Evolutionary conservation across 352 stramenopile species (phyloP), one percentile per base, ranked within the genome.

Genomic region (Phytophthora brassicae): DNA sequence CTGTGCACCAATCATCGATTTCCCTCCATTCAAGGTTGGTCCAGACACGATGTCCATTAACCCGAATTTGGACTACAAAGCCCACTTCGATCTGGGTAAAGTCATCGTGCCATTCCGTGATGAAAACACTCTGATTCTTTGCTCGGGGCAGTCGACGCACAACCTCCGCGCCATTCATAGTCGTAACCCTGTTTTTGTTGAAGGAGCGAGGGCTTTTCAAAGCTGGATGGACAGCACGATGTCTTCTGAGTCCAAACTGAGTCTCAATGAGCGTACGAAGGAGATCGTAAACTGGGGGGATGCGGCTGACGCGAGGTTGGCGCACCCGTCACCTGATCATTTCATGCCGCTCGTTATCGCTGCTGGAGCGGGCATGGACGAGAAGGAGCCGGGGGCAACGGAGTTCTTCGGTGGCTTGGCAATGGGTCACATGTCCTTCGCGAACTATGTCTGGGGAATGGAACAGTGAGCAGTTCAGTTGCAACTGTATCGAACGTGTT

Each of bases 101-200:
- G 70, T 59, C 6, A 38, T 92, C 12, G 43, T 59, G 5, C 52
- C 69, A 7, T 66, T 92, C 8, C 81, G 85, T 23, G 57, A 79
- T 20, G 79, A 92, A 16, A 74, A 86, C 56, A 85, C 89, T 1
- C 48, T 92, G 24, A 86, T 92, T 43, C 28, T 92, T 17, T 84
- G 77, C 42, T 92, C 81, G 14, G 85, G 85, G 0, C 66, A 78
- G 24, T 67, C 70, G 13, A 78, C 66, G 35, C 66, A 78, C 46
- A 78, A 78, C 45, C 31, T 78, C 19, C 59, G 68, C 6, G 53
- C 22, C 6, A n/a, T 66, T 3, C 33, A 39, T 19, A 64, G 56
- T 31, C 63, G 60, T 35, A 59, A 55, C 24, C 41, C 58, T 17
- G 19, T 46, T n/a, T 26, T 62, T 7, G 22, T 56, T 6, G 52